A percentile compares a stretch with the other conserved stretches of the same genome.
These are phyloP conservation scores for Tolypocladium ophioglossoides DNA, from an alignment of 2,329 filamentous ascomycete species.

Conservation along the genomic window DNA sequence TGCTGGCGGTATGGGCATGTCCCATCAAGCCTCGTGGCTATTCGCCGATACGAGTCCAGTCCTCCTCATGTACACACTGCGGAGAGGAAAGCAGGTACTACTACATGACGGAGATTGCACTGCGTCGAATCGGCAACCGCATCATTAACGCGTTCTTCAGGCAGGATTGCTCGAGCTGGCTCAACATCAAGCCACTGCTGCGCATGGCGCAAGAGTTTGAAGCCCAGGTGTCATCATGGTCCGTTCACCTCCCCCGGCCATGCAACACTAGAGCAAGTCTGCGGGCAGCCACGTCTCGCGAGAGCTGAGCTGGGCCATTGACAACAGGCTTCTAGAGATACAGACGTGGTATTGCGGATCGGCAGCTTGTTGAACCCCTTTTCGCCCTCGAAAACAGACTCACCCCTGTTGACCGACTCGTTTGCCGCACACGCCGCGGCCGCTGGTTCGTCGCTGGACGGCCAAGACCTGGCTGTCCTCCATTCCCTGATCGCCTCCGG, in stretches of 20 bases:
- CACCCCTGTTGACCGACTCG: not conserved
- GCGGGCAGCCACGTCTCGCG: conserved; percentile 7
- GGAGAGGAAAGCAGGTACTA: conserved; percentile 31
- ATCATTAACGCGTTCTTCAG: conserved; percentile 20
- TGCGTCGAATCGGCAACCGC: conserved; percentile 29
- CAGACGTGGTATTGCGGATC: conserved; percentile 12
- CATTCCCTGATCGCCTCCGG: conserved; percentile 8
- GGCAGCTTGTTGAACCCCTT: conserved; percentile 7
- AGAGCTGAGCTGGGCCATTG: conserved; percentile 12
- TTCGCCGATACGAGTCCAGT: conserved; percentile 9
- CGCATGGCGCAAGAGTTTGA: conserved; percentile 13
- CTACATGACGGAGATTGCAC: conserved; percentile 31
- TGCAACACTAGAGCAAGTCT: conserved; percentile 8
- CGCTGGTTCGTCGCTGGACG: conserved; percentile 1
- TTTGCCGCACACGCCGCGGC: conserved; percentile 1
- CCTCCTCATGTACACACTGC: conserved; percentile 27
- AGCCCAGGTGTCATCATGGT: conserved; percentile 12
- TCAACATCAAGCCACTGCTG: conserved; percentile 8
- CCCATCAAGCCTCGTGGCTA: not conserved
- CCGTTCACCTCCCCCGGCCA: conserved; percentile 9
- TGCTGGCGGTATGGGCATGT: conserved; percentile 14
- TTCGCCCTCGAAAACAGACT: too few species aligned
- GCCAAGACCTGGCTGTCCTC: conserved; percentile 7
- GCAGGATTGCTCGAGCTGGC: conserved; percentile 8
- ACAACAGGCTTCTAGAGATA: conserved; percentile 12